Evolutionary conservation across 1,284 basidiomycete genomes (phyloP).

Genomic region (Hymenochaete sp.): DNA sequence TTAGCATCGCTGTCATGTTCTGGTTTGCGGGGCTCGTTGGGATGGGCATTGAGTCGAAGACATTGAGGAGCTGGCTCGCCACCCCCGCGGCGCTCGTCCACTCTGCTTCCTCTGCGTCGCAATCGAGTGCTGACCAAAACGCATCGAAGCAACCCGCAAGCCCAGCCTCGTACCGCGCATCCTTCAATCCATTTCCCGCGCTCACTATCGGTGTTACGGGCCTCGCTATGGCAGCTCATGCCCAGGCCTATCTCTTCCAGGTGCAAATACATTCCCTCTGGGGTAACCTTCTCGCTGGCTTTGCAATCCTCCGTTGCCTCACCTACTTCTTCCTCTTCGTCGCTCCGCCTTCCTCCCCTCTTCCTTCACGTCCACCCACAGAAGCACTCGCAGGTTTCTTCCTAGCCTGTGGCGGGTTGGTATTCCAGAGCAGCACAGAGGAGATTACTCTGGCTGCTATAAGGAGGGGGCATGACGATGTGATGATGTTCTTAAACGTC

Average conservation of each 20-base stretch:
- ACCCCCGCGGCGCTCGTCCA: constrained; percentile 46
- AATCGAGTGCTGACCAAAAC: too few relatives aligned
- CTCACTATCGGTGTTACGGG: constrained; percentile 91
- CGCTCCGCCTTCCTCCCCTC: constrained; percentile 60
- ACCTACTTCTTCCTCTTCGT: constrained; percentile 97
- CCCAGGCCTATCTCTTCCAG: constrained; percentile 85
- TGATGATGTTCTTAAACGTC: constrained; percentile 81
- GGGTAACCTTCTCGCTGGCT: constrained; percentile 85
- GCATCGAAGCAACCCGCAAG: constrained; percentile 12
- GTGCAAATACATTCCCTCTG: constrained; percentile 87
- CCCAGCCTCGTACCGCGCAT: constrained; percentile 58
- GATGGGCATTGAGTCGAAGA: constrained; percentile 81
- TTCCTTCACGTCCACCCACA: constrained; percentile 91
- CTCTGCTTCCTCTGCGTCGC: constrained; percentile 31
- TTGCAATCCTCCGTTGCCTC: constrained; percentile 67
- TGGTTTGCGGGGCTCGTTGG: constrained; percentile 90
- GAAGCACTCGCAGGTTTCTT: constrained; percentile 87
- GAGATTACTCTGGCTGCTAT: constrained; percentile 89
- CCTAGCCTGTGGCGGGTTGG: constrained; percentile 79
- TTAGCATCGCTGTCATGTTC: constrained; percentile 92
- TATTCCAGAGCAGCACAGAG: constrained; percentile 89
- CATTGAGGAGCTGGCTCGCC: constrained; percentile 61
- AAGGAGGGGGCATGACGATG: constrained; percentile 79
- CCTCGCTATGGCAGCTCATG: constrained; percentile 92
- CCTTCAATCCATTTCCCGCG: constrained; percentile 93